These are phyloP conservation scores for Penicillium paneum DNA, from an alignment of 2,329 filamentous ascomycete genomes.

Conservation along the genomic window DNA sequence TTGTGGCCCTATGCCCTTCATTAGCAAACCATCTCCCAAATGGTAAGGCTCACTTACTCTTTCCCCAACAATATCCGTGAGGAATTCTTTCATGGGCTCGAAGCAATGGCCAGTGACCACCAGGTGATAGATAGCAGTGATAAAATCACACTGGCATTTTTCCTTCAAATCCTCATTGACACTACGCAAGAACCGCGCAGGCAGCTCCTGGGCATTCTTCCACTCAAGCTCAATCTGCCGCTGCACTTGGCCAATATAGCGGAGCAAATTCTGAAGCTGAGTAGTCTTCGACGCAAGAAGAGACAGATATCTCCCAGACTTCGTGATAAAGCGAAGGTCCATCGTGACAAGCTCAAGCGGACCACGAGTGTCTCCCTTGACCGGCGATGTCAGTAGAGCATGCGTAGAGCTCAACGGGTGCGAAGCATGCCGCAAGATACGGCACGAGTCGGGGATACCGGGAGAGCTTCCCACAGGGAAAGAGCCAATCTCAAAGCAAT, in stretches of 20 bases:
- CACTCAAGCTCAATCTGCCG: conserved; percentile 77
- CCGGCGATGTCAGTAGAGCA: conserved; percentile 57
- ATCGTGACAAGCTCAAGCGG: conserved; percentile 66
- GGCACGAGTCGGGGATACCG: conserved; percentile 40
- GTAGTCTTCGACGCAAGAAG: conserved; percentile 83
- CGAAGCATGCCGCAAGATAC: conserved; percentile 61
- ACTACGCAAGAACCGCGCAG: conserved; percentile 70
- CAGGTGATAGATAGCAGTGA: conserved; percentile 76
- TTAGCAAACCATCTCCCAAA: conserved; percentile 4
- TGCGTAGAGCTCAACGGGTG: conserved; percentile 75
- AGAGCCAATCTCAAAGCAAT: conserved; percentile 75
- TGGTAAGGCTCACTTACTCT: conserved; percentile 53
- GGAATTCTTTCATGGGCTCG: conserved; percentile 75
- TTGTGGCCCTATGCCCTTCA: conserved; percentile 68
- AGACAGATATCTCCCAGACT: conserved; percentile 71
- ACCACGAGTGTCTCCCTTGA: conserved; percentile 37
- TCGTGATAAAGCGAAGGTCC: conserved; percentile 78
- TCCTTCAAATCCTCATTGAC: conserved; percentile 72
- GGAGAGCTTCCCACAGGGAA: conserved; percentile 40
- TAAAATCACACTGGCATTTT: conserved; percentile 62
- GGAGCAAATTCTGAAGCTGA: conserved; percentile 77
- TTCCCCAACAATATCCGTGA: conserved; percentile 78
- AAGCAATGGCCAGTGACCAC: conserved; percentile 80
- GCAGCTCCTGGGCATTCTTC: conserved; percentile 76
- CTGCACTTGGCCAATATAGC: conserved; percentile 79